These are phyloP conservation scores for Fusarium pseudonygamai DNA, from an alignment of 2,329 filamentous ascomycete species.

Conservation along the genomic window DNA sequence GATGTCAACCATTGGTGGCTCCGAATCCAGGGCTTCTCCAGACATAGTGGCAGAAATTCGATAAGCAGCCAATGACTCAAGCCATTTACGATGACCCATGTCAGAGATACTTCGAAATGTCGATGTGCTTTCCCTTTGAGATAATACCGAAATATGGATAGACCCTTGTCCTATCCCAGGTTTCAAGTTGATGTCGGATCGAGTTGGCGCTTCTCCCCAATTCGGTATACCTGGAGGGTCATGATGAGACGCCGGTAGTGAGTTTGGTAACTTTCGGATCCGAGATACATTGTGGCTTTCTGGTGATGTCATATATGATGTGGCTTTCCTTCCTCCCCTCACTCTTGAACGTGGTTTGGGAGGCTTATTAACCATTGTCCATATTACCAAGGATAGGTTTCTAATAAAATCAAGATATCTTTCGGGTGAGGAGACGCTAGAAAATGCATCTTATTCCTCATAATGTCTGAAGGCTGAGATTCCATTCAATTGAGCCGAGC, in stretches of 20 bases:
- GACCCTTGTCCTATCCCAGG: background rate
- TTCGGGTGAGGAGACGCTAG: fast-evolving
- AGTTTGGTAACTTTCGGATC: fast-evolving
- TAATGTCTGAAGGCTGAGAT: background rate
- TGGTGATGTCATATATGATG: too few species aligned
- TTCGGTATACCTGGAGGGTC: background rate
- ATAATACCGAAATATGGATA: background rate
- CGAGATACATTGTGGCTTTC: too few species aligned
- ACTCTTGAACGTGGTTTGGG: background rate
- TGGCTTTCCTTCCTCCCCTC: background rate
- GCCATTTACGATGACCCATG: background rate
- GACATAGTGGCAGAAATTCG: background rate
- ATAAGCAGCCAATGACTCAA: background rate
- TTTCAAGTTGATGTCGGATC: background rate
- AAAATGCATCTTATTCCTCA: fast-evolving
- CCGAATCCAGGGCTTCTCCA: background rate
- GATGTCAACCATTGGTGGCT: background rate
- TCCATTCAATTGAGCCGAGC: background rate
- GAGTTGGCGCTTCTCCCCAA: background rate
- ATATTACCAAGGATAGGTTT: background rate
- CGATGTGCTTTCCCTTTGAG: background rate
- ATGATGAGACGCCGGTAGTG: background rate
- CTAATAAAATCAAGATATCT: fast-evolving
- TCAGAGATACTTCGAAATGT: background rate
- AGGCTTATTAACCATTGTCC: fast-evolving